These are phyloP conservation scores for Sequoia sempervirens DNA, from an alignment of 75 land plant species.

Conservation along the genomic window DNA sequence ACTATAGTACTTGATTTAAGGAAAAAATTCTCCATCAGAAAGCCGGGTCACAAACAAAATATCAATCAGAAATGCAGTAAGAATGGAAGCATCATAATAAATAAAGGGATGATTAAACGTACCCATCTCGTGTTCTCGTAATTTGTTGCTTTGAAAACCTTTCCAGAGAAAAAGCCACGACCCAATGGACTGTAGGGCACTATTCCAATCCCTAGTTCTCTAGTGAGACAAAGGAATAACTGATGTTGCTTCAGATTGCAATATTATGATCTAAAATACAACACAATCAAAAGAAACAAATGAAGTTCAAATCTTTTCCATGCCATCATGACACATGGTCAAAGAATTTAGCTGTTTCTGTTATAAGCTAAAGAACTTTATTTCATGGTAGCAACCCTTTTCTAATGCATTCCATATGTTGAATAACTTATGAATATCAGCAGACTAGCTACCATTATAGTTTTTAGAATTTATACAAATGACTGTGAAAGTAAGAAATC, in stretches of 20 bases:
- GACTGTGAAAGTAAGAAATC: background rate
- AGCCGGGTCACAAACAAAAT: background rate
- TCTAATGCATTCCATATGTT: background rate
- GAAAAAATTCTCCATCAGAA: background rate
- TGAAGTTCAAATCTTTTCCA: background rate
- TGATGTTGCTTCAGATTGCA: background rate
- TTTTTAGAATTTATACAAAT: background rate
- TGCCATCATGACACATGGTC: background rate
- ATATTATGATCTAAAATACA: background rate
- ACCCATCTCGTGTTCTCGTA: conserved; percentile 6
- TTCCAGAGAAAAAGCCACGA: conserved; percentile 25
- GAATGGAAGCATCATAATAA: background rate
- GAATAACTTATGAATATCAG: background rate
- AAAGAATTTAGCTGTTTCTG: background rate
- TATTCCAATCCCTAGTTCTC: conserved; percentile 28
- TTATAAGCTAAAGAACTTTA: background rate
- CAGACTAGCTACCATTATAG: background rate
- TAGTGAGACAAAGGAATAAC: background rate
- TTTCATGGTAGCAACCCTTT: background rate
- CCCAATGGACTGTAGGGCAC: conserved; percentile 26
- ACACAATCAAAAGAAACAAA: background rate
- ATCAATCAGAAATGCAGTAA: background rate
- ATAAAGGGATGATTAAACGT: background rate
- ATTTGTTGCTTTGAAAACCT: background rate
- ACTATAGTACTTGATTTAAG: background rate